Evolutionary conservation across 192 early-diverging fungal genomes (phyloP).

Genomic region (Coemansia sp.): DNA sequence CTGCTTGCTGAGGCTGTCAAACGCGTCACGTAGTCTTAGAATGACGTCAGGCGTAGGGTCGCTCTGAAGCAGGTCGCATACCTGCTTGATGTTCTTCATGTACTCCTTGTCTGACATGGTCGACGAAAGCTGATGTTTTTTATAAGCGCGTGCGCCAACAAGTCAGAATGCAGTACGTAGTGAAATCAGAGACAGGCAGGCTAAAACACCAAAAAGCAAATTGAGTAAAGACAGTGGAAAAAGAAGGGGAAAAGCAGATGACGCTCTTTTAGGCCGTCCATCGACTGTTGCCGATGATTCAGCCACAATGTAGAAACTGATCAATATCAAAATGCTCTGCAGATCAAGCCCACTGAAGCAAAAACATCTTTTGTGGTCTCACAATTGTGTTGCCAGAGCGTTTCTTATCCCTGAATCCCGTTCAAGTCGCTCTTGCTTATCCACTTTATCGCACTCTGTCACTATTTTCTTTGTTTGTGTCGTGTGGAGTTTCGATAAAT

Average conservation of each 20-base stretch:
- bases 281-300: neutral
- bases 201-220: neutral
- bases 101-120: constrained; percentile 40
- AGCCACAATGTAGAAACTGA: neutral
- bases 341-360: neutral
- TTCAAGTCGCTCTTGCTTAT: neutral
- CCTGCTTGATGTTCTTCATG: constrained; percentile 35
- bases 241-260: neutral
- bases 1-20: constrained; percentile 40
- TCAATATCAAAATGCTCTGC: neutral
- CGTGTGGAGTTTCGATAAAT: constrained; percentile 14
- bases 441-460: neutral
- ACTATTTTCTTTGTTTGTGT: neutral
- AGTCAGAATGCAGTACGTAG: constrained; percentile 10
- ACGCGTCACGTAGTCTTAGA: constrained; percentile 36
- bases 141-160: neutral
- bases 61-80: constrained; percentile 49
- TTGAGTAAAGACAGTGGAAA: neutral
- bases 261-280: neutral
- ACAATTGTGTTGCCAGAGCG: neutral
- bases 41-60: constrained; percentile 51
- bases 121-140: constrained; percentile 1
- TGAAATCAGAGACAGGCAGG: constrained; percentile 3
- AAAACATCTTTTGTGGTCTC: neutral
- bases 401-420: neutral